Base-by-base conservation (phyloP, 2,329 filamentous ascomycete species). In the Fusarium sp. region DNA sequence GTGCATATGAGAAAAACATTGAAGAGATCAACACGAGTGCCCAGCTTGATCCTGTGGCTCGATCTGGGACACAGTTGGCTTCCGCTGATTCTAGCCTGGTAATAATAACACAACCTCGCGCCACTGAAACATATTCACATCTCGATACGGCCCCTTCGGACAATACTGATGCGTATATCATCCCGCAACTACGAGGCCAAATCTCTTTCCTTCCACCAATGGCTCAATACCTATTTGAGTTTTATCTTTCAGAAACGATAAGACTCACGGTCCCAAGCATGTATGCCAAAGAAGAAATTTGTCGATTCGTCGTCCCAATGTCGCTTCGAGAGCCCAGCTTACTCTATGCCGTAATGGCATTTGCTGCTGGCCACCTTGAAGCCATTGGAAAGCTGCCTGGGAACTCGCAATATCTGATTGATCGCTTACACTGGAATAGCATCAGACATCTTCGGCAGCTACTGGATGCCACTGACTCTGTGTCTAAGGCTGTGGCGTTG, bases 171-270 rank as follows among this genome's bases (percentile, higher is more conserved):
- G 8, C 22, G 10, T 14, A 17, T 44, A 8, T 13, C n/a, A 14
- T 58, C 5, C 39, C 45, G 5, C 33, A 14, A 38, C 31, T 42
- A 2, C 44, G 36, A 4, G 34, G 13, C 7, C 36, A 54, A 7
- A 44, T 36, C 4, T 46, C 46, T 3, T 22, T 46, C 20, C 46
- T 63, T 3, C 67, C 54, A 0, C 66, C 57, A 22, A 63, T 70
- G 59, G 66, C 58, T 6, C 54, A 44, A 22, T 48, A 69, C 10
- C 13, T 70, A 4, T 44, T 70, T 3, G 50, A 66, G n/a, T 69
- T 69, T n/a, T 70, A 70, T 17, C 36, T 63, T 4, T 43, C 67
- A 1, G 62, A 70, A 51, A 70, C 67, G 1, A 69, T 70, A 24
- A 63, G 58, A 13, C 62, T 70, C 10, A 70, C 62, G 7, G 66